Conservation (phyloP, 139 green algal genomes). For the Tetradesmus lagerheimii region DNA sequence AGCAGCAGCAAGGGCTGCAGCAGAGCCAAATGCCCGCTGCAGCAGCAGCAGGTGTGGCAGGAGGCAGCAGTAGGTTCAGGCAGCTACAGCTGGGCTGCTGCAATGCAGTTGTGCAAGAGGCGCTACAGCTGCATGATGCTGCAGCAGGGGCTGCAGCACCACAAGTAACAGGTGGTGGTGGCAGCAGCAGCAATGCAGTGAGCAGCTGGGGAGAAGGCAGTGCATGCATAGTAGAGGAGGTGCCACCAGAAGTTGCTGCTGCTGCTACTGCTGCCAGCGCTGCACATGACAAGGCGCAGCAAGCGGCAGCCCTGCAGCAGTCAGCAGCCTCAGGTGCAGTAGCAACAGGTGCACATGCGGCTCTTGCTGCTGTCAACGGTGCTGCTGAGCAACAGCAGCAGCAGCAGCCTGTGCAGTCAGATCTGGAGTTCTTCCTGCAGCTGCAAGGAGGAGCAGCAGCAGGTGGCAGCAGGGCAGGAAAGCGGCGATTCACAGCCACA, state of each 20-base stretch:
- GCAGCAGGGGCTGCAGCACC: not conserved
- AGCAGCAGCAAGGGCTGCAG: not conserved
- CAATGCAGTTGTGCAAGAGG: not conserved
- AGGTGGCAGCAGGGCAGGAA: not conserved
- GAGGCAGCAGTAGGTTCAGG: not conserved
- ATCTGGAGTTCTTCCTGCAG: conserved; percentile 39
- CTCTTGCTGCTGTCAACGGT: not conserved
- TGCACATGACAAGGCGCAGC: not conserved
- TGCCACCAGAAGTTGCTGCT: not conserved
- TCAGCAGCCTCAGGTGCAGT: not conserved
- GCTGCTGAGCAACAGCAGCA: not conserved
- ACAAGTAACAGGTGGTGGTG: too few species aligned
- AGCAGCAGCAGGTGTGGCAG: not conserved
- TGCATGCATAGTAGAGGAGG: not conserved
- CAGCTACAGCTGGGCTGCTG: not conserved
- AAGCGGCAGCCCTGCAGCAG: not conserved
- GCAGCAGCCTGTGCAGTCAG: conserved; percentile 10
- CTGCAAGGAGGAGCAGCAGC: not conserved
- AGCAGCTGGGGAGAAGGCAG: not conserved
- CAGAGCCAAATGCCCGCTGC: not conserved
- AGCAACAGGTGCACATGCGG: not conserved
- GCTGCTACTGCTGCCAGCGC: not conserved
- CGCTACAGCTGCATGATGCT: not conserved
- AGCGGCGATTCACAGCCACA: not conserved
- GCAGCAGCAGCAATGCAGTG: not conserved